These are phyloP conservation scores for Sporobolomyces roseus DNA, from an alignment of 768 basidiomycete species.

Conservation along the genomic window DNA sequence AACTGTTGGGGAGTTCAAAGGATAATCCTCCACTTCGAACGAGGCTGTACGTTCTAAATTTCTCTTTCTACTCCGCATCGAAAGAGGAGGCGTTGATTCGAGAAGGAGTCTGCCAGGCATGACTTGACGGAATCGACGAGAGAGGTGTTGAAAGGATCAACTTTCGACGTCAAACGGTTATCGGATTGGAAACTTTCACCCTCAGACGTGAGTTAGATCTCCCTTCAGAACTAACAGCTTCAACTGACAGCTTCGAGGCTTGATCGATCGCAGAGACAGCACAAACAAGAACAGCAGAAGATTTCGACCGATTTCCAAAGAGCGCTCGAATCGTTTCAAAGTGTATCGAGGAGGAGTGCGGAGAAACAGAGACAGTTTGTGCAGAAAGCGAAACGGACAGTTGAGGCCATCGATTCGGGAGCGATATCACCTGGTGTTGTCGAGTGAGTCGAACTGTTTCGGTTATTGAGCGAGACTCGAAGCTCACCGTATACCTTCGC, in stretches of 20 bases:
- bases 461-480: neutral
- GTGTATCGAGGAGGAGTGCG: slow-evolving; percentile 81
- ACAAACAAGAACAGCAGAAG: slow-evolving; percentile 79
- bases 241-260: neutral
- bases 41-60: slow-evolving; percentile 63
- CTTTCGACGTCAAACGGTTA: slow-evolving; percentile 86
- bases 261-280: slow-evolving; percentile 50
- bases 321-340: slow-evolving; percentile 85
- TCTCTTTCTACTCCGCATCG: neutral
- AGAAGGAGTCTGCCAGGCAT: slow-evolving; percentile 57
- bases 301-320: slow-evolving; percentile 87
- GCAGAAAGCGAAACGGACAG: slow-evolving; percentile 73
- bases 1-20: slow-evolving; percentile 78
- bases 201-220: slow-evolving; percentile 17
- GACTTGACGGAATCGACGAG: slow-evolving; percentile 91
- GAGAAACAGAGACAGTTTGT: slow-evolving; percentile 86
- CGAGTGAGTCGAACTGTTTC: neutral
- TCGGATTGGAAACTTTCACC: slow-evolving; percentile 59
- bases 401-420: slow-evolving; percentile 54
- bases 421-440: slow-evolving; percentile 3
- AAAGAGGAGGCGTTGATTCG: too few species aligned
- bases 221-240: neutral
- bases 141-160: slow-evolving; percentile 88
- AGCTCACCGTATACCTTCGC: slow-evolving; percentile 17
- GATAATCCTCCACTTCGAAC: slow-evolving; percentile 77